These are phyloP conservation scores for Oryza officinalis DNA, from an alignment of 176 grass and related monocot genomes.

Conservation along the genomic window DNA sequence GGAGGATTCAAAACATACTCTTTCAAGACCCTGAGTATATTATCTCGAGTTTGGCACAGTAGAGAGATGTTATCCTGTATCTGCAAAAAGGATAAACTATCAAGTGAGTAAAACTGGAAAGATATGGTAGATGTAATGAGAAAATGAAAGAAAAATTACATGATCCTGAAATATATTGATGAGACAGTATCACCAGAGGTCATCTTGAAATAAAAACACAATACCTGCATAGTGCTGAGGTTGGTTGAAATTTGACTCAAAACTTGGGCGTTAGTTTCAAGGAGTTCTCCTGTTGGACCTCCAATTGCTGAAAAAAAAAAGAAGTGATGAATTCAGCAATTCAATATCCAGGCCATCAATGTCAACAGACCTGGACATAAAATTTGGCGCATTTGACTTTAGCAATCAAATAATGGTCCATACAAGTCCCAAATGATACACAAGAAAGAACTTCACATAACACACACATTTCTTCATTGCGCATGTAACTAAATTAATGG, in stretches of 20 bases:
- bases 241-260: slow-evolving; percentile 79
- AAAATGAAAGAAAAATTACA: not conserved
- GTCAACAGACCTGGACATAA: not conserved
- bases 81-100: slow-evolving; percentile 37
- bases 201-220: not conserved
- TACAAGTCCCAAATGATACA: not conserved
- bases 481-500: not conserved
- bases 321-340: not conserved
- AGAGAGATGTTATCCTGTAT: slow-evolving; percentile 84
- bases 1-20: slow-evolving; percentile 61
- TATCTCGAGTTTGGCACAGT: slow-evolving; percentile 84
- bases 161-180: not conserved
- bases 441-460: not conserved
- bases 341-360: not conserved
- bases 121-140: not conserved
- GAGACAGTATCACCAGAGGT: not conserved
- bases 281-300: slow-evolving; percentile 75
- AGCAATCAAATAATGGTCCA: not conserved
- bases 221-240: slow-evolving; percentile 82
- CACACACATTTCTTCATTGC: not conserved
- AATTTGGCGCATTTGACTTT: not conserved
- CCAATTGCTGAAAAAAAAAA: slow-evolving; percentile 60
- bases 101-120: slow-evolving; percentile 10
- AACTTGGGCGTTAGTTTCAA: slow-evolving; percentile 73
- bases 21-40: slow-evolving; percentile 79